phyloP scores from a whole-genome alignment of 352 stramenopile species.

The Globisporangium barbulae region DNA sequence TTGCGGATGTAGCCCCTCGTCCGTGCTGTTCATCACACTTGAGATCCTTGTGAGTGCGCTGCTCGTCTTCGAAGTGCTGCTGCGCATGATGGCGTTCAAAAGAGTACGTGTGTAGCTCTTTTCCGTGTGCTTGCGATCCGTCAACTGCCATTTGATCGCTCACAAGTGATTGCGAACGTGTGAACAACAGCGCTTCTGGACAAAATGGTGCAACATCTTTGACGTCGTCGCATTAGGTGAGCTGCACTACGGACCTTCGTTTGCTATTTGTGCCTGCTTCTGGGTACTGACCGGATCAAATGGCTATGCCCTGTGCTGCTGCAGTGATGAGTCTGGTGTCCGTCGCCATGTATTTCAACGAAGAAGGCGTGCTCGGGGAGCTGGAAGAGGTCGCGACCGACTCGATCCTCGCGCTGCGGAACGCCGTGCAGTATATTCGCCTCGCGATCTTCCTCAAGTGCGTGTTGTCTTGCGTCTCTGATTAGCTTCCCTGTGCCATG shows the following conservation, averaged over 20 bases:
- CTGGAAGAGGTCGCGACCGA: slow-evolving; percentile 82
- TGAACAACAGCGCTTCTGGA: slow-evolving; percentile 61
- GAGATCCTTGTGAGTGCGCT: slow-evolving; percentile 75
- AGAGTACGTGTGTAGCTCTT: slow-evolving; percentile 26
- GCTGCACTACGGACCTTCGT: neutral
- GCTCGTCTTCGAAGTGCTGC: slow-evolving; percentile 74
- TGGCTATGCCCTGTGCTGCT: neutral
- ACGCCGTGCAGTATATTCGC: slow-evolving; percentile 76
- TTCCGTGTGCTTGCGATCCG: neutral
- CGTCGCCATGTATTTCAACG: slow-evolving; percentile 80
- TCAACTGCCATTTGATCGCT: neutral
- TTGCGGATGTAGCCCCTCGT: slow-evolving; percentile 44
- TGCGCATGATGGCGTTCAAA: slow-evolving; percentile 82
- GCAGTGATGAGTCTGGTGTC: slow-evolving; percentile 77
- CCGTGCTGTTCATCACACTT: slow-evolving; percentile 74
- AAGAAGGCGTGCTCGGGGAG: slow-evolving; percentile 75
- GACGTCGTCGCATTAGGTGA: slow-evolving; percentile 71
- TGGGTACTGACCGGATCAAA: neutral
- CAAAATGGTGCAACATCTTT: slow-evolving; percentile 85
- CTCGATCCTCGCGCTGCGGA: slow-evolving; percentile 71
- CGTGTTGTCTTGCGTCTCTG: slow-evolving; percentile 7
- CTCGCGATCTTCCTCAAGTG: slow-evolving; percentile 85
- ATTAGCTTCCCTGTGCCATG: neutral
- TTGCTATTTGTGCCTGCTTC: neutral
- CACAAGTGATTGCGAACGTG: neutral